Evolutionary conservation across 148 eudicot genomes (phyloP).

Genomic region (Fagopyrum tataricum): DNA sequence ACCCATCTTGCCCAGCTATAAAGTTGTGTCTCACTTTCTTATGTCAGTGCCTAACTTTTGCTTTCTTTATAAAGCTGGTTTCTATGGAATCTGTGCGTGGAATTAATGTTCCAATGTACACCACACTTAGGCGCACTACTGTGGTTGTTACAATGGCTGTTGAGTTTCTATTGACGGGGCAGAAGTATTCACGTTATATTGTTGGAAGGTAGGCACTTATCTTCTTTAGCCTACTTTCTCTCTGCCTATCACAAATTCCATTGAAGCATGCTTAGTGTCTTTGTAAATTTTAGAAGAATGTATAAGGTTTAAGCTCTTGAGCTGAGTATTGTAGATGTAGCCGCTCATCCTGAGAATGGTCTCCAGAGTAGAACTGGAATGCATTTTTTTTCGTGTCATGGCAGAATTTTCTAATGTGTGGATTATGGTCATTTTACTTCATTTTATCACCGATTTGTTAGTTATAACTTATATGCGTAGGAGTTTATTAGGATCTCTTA

Average conservation of each 20-base stretch:
- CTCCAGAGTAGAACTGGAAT: not conserved
- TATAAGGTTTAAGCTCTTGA: too few relatives aligned
- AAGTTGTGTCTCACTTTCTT: not conserved
- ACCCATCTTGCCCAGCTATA: not conserved
- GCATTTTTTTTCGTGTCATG: not conserved
- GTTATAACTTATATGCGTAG: not conserved
- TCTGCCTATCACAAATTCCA: not conserved
- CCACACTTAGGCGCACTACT: conserved; percentile 67
- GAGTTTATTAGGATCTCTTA: not conserved
- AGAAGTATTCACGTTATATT: conserved; percentile 34
- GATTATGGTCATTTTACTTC: not conserved
- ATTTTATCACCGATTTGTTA: not conserved
- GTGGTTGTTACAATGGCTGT: conserved; percentile 67
- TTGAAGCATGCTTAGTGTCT: not conserved
- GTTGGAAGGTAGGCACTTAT: conserved; percentile 43
- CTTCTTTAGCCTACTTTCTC: not conserved
- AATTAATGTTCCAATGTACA: conserved; percentile 76
- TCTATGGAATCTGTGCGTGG: conserved; percentile 79
- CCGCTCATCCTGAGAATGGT: not conserved
- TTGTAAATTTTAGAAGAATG: too few relatives aligned
- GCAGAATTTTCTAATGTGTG: not conserved
- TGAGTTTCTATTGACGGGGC: conserved; percentile 46
- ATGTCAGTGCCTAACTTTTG: not conserved
- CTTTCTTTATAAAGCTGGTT: conserved; percentile 34
- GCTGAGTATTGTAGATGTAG: too few relatives aligned